Evolutionary conservation across 306 rosid genomes (phyloP).

Genomic region (Cucurbita argyrosperma): DNA sequence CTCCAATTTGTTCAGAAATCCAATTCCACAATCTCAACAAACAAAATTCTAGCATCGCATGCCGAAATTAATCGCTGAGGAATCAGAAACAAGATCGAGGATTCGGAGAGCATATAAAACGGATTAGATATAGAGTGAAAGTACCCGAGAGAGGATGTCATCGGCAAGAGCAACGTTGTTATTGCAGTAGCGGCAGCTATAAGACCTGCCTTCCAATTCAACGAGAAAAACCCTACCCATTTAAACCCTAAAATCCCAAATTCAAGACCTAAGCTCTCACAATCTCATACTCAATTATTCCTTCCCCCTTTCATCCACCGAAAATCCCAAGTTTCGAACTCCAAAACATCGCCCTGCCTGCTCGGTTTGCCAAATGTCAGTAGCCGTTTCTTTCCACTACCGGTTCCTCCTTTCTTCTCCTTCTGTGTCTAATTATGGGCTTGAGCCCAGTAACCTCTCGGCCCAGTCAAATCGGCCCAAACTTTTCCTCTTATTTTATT

Average conservation of each 20-base stretch:
- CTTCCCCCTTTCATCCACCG: neutral
- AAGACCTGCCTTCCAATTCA: slow-evolving; percentile 67
- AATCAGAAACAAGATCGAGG: neutral
- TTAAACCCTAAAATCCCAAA: slow-evolving; percentile 4
- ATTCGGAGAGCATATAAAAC: neutral
- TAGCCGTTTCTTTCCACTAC: neutral
- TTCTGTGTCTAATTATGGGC: neutral
- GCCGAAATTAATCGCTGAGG: neutral
- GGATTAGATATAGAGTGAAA: neutral
- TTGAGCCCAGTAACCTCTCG: neutral
- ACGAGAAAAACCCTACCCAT: slow-evolving; percentile 70
- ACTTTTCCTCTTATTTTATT: no score
- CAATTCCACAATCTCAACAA: neutral
- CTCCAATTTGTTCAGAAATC: neutral
- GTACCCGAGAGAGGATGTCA: slow-evolving; percentile 60
- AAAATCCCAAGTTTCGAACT: neutral
- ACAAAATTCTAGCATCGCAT: neutral
- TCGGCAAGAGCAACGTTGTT: slow-evolving; percentile 50
- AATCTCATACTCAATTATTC: neutral
- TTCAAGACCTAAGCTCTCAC: neutral
- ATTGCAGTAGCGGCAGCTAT: slow-evolving; percentile 42
- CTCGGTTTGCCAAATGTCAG: neutral
- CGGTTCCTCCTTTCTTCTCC: neutral
- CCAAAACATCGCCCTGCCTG: neutral
- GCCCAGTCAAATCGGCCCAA: neutral